Evolutionary conservation across 2,329 filamentous ascomycete genomes (phyloP).

Genomic region (Hypoxylon sp.): DNA sequence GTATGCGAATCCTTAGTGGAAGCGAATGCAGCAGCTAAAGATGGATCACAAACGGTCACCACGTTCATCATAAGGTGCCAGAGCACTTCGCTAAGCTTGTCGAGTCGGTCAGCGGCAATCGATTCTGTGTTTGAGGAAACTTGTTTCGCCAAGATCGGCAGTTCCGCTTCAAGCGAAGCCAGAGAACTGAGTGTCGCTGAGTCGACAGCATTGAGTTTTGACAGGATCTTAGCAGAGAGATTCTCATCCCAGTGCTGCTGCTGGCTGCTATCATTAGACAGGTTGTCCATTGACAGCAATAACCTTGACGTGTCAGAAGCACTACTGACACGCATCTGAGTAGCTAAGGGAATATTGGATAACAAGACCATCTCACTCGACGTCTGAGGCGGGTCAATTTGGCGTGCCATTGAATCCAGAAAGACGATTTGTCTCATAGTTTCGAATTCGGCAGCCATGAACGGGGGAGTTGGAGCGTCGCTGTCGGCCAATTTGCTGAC

Average conservation of each 20-base stretch:
- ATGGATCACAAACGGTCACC: conserved; percentile 58
- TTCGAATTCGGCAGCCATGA: conserved; percentile 71
- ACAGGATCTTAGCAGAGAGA: conserved; percentile 68
- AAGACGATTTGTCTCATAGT: conserved; percentile 67
- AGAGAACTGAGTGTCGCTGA: conserved; percentile 73
- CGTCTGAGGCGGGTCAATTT: conserved; percentile 45
- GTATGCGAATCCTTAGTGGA: conserved; percentile 47
- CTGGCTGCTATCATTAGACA: conserved; percentile 55
- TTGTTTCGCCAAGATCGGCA: conserved; percentile 72
- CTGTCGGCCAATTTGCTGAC: conserved; percentile 63
- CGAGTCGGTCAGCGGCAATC: conserved; percentile 66
- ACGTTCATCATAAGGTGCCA: conserved; percentile 62
- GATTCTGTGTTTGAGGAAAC: conserved; percentile 66
- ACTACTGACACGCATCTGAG: conserved; percentile 62
- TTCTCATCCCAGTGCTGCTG: conserved; percentile 59
- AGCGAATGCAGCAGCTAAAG: conserved; percentile 51
- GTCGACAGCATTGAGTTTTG: conserved; percentile 66
- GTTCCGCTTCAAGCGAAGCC: conserved; percentile 74
- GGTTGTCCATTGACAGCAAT: conserved; percentile 65
- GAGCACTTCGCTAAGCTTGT: conserved; percentile 65
- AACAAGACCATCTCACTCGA: conserved; percentile 63
- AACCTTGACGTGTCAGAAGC: conserved; percentile 57
- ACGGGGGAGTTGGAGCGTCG: conserved; percentile 59
- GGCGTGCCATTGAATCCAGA: conserved; percentile 56
- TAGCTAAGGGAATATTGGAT: conserved; percentile 62